phyloP scores from a whole-genome alignment of 306 rosid genomes.

The Astragalus glycyphyllos region DNA sequence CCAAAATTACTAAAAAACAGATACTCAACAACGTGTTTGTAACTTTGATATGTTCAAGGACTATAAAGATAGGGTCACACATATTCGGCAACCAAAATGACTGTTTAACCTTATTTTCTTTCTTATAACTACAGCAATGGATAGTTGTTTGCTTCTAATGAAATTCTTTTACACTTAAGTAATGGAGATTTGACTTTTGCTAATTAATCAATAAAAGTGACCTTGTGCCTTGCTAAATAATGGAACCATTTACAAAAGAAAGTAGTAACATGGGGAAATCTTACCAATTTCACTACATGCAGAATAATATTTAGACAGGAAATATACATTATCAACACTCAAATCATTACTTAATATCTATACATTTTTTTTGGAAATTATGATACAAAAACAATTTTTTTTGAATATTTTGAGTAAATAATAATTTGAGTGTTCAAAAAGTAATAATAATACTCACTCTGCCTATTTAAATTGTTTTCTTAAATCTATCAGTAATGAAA shows the following conservation, averaged over 20 bases:
- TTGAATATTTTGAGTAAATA: background rate
- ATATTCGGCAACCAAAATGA: too few relatives aligned
- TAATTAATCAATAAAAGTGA: too few relatives aligned
- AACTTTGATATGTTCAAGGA: too few relatives aligned
- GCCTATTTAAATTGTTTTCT: slow-evolving; percentile 24
- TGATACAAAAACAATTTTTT: background rate
- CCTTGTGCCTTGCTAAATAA: background rate
- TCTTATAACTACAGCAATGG: too few relatives aligned
- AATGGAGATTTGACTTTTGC: too few relatives aligned
- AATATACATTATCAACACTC: slow-evolving; percentile 13
- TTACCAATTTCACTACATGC: slow-evolving; percentile 28
- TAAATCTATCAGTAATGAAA: slow-evolving; percentile 36
- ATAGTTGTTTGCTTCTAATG: too few relatives aligned
- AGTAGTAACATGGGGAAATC: slow-evolving; percentile 3
- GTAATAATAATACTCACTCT: background rate
- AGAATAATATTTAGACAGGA: slow-evolving; percentile 16
- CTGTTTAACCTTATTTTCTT: too few relatives aligned
- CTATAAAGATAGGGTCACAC: too few relatives aligned
- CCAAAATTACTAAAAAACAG: too few relatives aligned
- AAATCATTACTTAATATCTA: background rate
- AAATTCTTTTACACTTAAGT: too few relatives aligned
- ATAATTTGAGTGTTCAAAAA: slow-evolving; percentile 32
- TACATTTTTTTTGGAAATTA: background rate
- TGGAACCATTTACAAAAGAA: slow-evolving; percentile 13
- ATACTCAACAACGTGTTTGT: too few relatives aligned